Conservation (phyloP, 495 filamentous ascomycete species). For the Aeminium ludgeri region DNA sequence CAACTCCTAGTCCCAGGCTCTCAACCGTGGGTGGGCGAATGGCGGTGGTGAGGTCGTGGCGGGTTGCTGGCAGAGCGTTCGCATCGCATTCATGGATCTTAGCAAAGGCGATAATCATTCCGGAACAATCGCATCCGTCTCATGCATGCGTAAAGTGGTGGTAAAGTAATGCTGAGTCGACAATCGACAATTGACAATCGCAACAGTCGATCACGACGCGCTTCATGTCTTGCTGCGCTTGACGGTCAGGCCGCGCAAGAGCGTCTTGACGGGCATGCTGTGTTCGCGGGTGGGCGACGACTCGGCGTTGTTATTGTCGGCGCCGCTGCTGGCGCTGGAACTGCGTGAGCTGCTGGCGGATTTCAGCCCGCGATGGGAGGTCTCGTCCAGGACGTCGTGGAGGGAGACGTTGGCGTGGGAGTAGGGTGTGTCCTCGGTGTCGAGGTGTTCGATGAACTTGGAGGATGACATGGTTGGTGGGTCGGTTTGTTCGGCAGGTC, state of each 20-base stretch:
- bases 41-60: too few relatives aligned
- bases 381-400: slow-evolving; percentile 22
- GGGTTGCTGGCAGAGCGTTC: too few relatives aligned
- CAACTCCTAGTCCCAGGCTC: too few relatives aligned
- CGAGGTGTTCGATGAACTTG: slow-evolving; percentile 24
- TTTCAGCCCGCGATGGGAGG: slow-evolving; percentile 17
- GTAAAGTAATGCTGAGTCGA: too few relatives aligned
- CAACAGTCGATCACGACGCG: too few relatives aligned
- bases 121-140: too few relatives aligned
- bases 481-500: too few relatives aligned
- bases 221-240: slow-evolving; percentile 3
- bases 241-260: background rate
- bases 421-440: slow-evolving; percentile 16
- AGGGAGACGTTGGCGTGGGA: slow-evolving; percentile 20
- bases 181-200: too few relatives aligned
- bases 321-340: background rate
- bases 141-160: too few relatives aligned
- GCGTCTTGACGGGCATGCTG: background rate
- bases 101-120: too few relatives aligned
- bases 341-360: slow-evolving; percentile 6
- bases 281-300: background rate
- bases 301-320: background rate
- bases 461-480: slow-evolving; percentile 17
- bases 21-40: too few relatives aligned
- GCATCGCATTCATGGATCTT: too few relatives aligned